Evolutionary conservation across 176 grass and related monocot genomes (phyloP).

Genomic region (Oryza coarctata): DNA sequence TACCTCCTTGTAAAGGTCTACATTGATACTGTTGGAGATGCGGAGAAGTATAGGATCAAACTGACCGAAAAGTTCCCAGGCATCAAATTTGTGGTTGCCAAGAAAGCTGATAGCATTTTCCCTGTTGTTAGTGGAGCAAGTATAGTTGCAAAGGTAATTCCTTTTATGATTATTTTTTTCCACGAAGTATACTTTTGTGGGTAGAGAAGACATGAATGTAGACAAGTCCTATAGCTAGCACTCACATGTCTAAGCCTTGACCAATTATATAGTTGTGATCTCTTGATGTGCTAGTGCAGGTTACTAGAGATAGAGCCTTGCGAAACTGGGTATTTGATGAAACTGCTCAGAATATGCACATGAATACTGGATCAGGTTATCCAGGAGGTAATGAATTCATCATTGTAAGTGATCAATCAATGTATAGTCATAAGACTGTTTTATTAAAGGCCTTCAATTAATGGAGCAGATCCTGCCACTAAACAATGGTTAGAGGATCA

Average conservation of each 20-base stretch:
- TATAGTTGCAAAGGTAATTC: slow-evolving; percentile 91
- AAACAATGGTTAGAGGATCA: slow-evolving; percentile 87
- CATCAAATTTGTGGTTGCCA: slow-evolving; percentile 88
- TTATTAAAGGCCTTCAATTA: neutral
- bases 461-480: slow-evolving; percentile 72
- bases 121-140: slow-evolving; percentile 95
- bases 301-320: slow-evolving; percentile 85
- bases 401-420: neutral
- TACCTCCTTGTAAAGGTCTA: slow-evolving; percentile 62
- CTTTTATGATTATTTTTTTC: neutral
- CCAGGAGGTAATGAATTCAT: slow-evolving; percentile 60
- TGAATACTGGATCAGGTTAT: slow-evolving; percentile 93
- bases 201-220: neutral
- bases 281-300: slow-evolving; percentile 46
- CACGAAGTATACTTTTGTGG: neutral
- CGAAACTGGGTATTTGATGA: slow-evolving; percentile 86
- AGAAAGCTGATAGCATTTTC: slow-evolving; percentile 96
- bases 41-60: slow-evolving; percentile 88
- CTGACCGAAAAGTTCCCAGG: slow-evolving; percentile 82
- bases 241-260: neutral
- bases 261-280: neutral
- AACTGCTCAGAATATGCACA: slow-evolving; percentile 70
- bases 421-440: neutral
- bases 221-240: neutral
- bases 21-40: slow-evolving; percentile 90